Conservation (phyloP, 1,284 basidiomycete genomes). For the Marasmius oreades region DNA sequence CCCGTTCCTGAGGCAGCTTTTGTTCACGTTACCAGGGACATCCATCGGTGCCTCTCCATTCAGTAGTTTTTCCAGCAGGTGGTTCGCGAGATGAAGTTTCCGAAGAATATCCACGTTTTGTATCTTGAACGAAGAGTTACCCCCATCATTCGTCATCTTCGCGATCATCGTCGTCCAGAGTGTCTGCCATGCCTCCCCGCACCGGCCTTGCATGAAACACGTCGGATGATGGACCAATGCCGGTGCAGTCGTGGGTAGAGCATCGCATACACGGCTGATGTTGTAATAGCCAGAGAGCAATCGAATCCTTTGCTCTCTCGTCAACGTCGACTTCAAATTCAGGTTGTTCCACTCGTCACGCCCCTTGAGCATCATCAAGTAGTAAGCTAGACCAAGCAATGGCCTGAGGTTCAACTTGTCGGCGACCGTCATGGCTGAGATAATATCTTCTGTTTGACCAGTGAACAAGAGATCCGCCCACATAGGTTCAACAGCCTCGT, state of each 20-base stretch:
- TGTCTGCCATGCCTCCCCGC: constrained; percentile 12
- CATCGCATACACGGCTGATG: constrained; percentile 12
- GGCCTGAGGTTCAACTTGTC: constrained; percentile 12
- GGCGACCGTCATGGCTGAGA: constrained; percentile 13
- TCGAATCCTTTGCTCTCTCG: constrained; percentile 11
- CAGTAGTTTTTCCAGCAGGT: constrained; percentile 12
- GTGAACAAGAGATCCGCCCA: constrained; percentile 15
- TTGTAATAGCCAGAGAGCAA: constrained; percentile 14
- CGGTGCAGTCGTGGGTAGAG: constrained; percentile 9
- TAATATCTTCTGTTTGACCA: constrained; percentile 13
- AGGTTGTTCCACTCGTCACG: constrained; percentile 12
- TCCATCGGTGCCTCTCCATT: constrained; percentile 4
- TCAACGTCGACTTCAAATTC: constrained; percentile 4
- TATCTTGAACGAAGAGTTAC: constrained; percentile 6
- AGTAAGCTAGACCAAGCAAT: constrained; percentile 12
- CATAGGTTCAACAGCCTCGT: constrained; percentile 14
- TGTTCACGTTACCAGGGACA: constrained; percentile 13
- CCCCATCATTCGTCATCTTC: constrained; percentile 8
- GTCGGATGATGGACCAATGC: constrained; percentile 10
- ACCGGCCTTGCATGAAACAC: constrained; percentile 11
- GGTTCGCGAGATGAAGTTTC: constrained; percentile 13
- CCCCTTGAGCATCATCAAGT: constrained; percentile 15
- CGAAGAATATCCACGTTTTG: constrained; percentile 12
- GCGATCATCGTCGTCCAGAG: constrained; percentile 10
- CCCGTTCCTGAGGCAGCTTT: constrained; percentile 13